Evolutionary conservation across 129 eudicot species (phyloP).

Genomic region (Escallonia herrerae): DNA sequence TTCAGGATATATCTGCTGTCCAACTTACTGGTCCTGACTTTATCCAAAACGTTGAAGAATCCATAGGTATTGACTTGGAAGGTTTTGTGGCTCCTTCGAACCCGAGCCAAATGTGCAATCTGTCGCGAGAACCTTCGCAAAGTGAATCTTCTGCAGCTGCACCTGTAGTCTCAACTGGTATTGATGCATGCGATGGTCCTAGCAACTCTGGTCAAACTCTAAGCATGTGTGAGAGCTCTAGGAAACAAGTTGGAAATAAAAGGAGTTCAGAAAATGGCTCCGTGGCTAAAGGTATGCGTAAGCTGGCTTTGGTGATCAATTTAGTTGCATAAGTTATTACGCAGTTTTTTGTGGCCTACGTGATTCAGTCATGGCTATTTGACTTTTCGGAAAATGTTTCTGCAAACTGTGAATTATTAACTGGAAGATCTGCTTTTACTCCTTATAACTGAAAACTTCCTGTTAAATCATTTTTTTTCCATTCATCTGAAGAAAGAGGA

Average conservation of each 20-base stretch:
- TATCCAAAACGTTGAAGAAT: constrained; percentile 45
- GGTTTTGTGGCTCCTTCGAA: constrained; percentile 36
- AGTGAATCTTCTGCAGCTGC: constrained; percentile 86
- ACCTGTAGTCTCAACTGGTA: constrained; percentile 47
- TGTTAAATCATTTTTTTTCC: no score
- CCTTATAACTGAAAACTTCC: neutral
- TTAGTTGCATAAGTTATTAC: neutral
- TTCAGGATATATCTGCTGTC: constrained; percentile 28
- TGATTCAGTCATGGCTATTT: no score
- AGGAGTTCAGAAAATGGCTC: constrained; percentile 26
- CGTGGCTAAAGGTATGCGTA: constrained; percentile 34
- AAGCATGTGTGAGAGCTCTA: constrained; percentile 35
- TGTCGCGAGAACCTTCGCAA: constrained; percentile 62
- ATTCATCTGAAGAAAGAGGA: no score
- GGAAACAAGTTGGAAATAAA: constrained; percentile 30
- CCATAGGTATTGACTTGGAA: constrained; percentile 31
- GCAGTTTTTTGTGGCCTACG: no score
- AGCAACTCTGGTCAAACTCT: constrained; percentile 56
- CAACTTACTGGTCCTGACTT: constrained; percentile 30
- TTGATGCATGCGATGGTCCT: constrained; percentile 65
- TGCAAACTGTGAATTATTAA: neutral
- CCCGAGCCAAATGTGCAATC: constrained; percentile 34
- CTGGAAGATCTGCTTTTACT: neutral
- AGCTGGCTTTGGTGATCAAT: neutral
- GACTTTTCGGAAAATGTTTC: no score